Evolutionary conservation across 129 eudicot genomes (phyloP), one percentile per base, ranked within the genome.

Genomic region (Flaveria linearis): DNA sequence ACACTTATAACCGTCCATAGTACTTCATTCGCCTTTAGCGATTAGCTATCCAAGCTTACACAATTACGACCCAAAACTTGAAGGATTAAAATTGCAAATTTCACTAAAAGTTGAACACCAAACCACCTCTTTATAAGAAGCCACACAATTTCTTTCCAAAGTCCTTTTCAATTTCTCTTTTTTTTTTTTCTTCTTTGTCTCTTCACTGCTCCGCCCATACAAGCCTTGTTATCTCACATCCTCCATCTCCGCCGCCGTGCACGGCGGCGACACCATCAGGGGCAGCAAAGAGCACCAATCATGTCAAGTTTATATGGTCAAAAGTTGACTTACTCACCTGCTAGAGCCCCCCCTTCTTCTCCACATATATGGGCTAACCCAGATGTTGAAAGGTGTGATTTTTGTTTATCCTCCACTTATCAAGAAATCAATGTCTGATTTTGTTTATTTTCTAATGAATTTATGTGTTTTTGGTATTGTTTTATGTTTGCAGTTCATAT

Each of bases 281-380:
- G 17, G 71, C 18, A 58, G 53, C 30, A 41, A 41, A 77, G 5
- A 76, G 9, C 13, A 17, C 65, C 42, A 63, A 75, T 74, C 73
- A 91, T 91, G 97, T 91, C 97, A 73, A 87, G 89, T 79, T 70
- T 88, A 22, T 91, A 88, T 60, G 69, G 76, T 46, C 96, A 87
- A 60, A 87, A 83, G 79, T 42, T 82, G 71, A 85, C 82, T 78
- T 91, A 74, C 75, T 88, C 95, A 12, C 97, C 97, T 13, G 92
- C 97, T 9, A 82, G 97, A 83, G 83, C 83, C 68, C 55, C 83
- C 68, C 55, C 82, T 71, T 82, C 82, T 61, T 88, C 97, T 79
- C 92, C 95, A n/a, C 88, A 83, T 73, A 78, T 87, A 66, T 85
- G 95, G 82, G 79, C 84, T 57, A 87, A 89, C 70, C 76, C 88